Conservation (phyloP, 768 basidiomycete genomes). For the Kwoniella pini region DNA sequence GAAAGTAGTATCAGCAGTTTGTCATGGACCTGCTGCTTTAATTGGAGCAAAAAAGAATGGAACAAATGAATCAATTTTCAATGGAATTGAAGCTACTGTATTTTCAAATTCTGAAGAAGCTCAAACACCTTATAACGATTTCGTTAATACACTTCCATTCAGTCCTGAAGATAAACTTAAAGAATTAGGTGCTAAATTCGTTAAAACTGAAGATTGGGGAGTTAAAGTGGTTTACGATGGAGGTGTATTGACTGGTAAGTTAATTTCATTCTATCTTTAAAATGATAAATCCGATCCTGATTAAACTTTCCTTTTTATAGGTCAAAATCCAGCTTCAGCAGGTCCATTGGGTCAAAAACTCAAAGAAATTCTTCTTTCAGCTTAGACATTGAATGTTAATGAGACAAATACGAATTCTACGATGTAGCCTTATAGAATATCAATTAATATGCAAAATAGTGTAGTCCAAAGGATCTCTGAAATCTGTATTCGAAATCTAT, state of each 20-base stretch:
- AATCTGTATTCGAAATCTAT: too few species aligned
- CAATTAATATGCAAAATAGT: too few species aligned
- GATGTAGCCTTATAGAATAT: too few species aligned
- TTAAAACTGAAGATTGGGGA: conserved; percentile 64
- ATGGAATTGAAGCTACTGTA: conserved; percentile 63
- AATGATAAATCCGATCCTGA: neutral
- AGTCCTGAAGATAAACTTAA: conserved; percentile 56
- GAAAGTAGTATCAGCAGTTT: conserved; percentile 71
- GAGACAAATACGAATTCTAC: too few species aligned
- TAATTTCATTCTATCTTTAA: neutral
- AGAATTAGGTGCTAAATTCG: conserved; percentile 57
- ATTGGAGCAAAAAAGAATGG: conserved; percentile 61
- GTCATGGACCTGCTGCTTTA: conserved; percentile 78
- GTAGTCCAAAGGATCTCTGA: too few species aligned
- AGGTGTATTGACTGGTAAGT: conserved; percentile 38
- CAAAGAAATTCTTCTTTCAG: conserved; percentile 58
- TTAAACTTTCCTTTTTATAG: conserved; percentile 60
- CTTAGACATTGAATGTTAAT: neutral
- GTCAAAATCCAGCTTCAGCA: conserved; percentile 74
- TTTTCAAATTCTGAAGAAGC: conserved; percentile 75
- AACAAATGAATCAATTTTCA: conserved; percentile 67
- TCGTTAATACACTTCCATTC: conserved; percentile 63
- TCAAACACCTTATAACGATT: conserved; percentile 56
- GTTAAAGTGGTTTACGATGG: conserved; percentile 57
- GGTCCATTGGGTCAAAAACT: conserved; percentile 62